Percentiles rank a stretch among this genome's conserved stretches.
Evolutionary conservation across 2,329 filamentous ascomycete genomes (phyloP).

Genomic region (Colletotrichum tamarilloi): DNA sequence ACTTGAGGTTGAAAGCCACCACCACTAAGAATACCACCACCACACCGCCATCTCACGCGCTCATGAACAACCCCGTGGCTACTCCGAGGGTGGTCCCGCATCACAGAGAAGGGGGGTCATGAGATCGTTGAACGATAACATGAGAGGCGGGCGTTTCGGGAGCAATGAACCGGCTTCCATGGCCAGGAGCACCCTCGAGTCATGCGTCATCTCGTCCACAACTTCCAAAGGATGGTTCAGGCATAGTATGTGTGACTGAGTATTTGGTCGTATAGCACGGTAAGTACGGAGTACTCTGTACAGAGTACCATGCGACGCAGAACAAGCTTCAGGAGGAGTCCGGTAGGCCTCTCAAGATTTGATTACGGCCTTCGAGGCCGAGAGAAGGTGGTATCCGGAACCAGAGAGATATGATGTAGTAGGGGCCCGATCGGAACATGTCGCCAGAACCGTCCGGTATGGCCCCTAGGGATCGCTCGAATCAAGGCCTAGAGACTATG

Average conservation of each 20-base stretch:
- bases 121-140: not conserved
- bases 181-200: constrained; percentile 16
- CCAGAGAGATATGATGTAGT: constrained; percentile 1
- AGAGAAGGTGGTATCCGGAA: not conserved
- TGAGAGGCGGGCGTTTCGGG: constrained; percentile 5
- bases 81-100: not conserved
- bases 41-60: constrained; percentile 7
- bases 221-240: not conserved
- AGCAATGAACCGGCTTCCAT: not conserved
- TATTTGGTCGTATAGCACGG: not conserved
- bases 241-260: constrained; percentile 1
- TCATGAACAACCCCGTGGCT: not conserved
- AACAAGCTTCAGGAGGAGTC: constrained; percentile 19
- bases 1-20: not conserved
- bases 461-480: not conserved
- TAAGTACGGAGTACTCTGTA: not conserved
- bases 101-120: constrained; percentile 4
- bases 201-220: constrained; percentile 16
- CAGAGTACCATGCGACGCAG: not conserved
- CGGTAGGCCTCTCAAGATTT: not conserved
- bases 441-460: not conserved
- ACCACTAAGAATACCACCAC: not conserved
- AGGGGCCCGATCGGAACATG: constrained; percentile 1
- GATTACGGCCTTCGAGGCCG: not conserved
- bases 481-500: not conserved